A percentile compares a stretch with the other conserved stretches of the same genome.
Conservation (phyloP, 371 early-diverging fungal genomes). For the Spraguea lophii region DNA sequence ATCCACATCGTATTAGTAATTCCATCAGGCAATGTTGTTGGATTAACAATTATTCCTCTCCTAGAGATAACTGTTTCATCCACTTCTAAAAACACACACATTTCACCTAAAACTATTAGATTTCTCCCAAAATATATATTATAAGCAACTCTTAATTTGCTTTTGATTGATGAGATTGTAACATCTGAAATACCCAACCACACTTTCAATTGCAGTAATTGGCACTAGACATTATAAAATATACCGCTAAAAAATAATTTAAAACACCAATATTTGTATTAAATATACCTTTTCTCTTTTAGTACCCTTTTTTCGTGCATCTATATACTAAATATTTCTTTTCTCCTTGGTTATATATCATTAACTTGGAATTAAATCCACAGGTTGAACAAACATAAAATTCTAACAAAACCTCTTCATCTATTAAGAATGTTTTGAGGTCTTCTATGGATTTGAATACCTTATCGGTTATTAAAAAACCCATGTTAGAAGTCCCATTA, state of each 20-base stretch:
- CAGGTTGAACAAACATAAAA: too few relatives aligned
- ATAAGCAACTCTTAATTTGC: not conserved
- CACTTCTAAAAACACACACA: not conserved
- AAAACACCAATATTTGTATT: not conserved
- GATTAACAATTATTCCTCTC: not conserved
- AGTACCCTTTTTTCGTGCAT: too few relatives aligned
- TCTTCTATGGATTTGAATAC: too few relatives aligned
- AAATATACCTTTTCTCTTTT: too few relatives aligned
- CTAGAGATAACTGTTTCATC: not conserved
- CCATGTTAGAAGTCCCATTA: too few relatives aligned
- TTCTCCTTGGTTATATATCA: too few relatives aligned
- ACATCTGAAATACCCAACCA: not conserved
- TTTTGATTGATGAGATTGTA: not conserved
- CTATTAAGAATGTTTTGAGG: too few relatives aligned
- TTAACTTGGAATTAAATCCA: too few relatives aligned
- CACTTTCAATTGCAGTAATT: not conserved
- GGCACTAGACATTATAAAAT: not conserved
- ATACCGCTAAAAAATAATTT: not conserved
- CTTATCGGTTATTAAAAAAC: too few relatives aligned
- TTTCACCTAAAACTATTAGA: not conserved
- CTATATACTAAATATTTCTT: too few relatives aligned
- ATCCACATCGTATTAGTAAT: not conserved
- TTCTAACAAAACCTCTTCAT: too few relatives aligned
- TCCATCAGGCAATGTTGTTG: not conserved
- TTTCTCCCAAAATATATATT: not conserved